Evolutionary conservation across 2,329 filamentous ascomycete species (phyloP), one percentile per base, ranked within the genome.

Genomic region (Pyricularia sp.): DNA sequence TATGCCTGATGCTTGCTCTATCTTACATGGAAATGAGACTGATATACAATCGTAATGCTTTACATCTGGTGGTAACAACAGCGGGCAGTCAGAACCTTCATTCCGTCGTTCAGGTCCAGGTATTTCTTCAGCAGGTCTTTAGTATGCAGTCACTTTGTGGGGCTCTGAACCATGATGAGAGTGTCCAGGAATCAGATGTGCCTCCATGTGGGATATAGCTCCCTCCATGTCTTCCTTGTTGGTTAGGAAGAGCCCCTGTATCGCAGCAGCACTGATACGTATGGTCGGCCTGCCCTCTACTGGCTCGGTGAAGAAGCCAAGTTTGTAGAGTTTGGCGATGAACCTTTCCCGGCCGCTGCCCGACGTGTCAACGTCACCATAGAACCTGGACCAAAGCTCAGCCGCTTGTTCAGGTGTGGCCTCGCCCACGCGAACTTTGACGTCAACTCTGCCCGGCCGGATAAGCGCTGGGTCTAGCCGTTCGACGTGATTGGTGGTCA

Each of bases 401-500:
- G 83, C 87, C 23, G 96, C 94, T 79, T 98, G 95, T 77, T 92
- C 91, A 70, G 88, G 85, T 2, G 92, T 94, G 36, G 94, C 93
- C 78, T 97, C 92, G 55, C 94, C 94, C 66, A 99, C 90, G 68
- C 92, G 88, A 3, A 97, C 86, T 73, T 92, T 95, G 90, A 98
- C 91, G 78, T 99, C 95, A 0, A 99, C 93, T 66, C 95, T 87
- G 0, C 95, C 95, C 0, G 95, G 95, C 28, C 95, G 86, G 65
- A 98, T 92, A 61, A 99, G 81, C 4, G 95, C 95, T 70, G 93
- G 90, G 75, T 97, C 93, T 1, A 98, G 85, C 59, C 92, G 86
- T 72, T 97, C 93, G 55, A 97, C 88, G 75, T 97, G 93, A 75
- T 99, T 99, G 25, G 94, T 97, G 1, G 95, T 99, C 71, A 97